These are phyloP conservation scores for Stygiomarasmius scandens DNA, from an alignment of 1,284 basidiomycete genomes.

Conservation along the genomic window DNA sequence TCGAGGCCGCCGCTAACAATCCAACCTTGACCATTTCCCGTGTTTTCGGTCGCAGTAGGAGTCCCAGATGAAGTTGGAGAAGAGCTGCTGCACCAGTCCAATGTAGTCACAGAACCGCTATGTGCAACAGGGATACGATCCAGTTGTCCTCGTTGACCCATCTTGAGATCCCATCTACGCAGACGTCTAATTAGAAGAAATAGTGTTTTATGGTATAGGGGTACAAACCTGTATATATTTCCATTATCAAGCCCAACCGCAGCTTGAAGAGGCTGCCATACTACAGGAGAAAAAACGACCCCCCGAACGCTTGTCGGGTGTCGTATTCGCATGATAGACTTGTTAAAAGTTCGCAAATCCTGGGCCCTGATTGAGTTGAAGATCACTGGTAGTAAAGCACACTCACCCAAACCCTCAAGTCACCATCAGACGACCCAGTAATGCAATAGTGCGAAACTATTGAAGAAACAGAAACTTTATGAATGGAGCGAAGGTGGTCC, in stretches of 20 bases:
- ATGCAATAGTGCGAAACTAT: conserved; percentile 71
- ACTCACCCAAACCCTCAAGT: conserved; percentile 84
- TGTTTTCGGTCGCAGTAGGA: conserved; percentile 16
- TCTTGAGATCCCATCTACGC: conserved; percentile 76
- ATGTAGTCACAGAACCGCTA: conserved; percentile 70
- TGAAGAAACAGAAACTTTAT: conserved; percentile 67
- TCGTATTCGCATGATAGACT: conserved; percentile 71
- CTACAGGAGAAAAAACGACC: conserved; percentile 71
- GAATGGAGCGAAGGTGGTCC: conserved; percentile 78
- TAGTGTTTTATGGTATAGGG: conserved; percentile 10
- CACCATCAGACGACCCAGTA: conserved; percentile 83
- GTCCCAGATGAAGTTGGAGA: conserved; percentile 12
- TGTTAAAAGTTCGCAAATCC: conserved; percentile 77
- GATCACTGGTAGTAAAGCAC: conserved; percentile 21
- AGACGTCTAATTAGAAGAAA: conserved; percentile 4
- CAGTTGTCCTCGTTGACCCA: conserved; percentile 69
- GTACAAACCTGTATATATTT: conserved; percentile 53
- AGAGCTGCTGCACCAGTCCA: conserved; percentile 68
- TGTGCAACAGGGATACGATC: conserved; percentile 83
- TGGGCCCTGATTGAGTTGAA: conserved; percentile 31
- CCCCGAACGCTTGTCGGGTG: conserved; percentile 75
- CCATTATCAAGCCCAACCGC: conserved; percentile 84
- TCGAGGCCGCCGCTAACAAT: conserved; percentile 83
- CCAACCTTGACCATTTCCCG: conserved; percentile 65
- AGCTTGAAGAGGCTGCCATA: conserved; percentile 67